Percentiles rank a stretch among this genome's conserved stretches.
Conservation (phyloP, 768 basidiomycete genomes). For the Krasilnikovozyma curviuscula region DNA sequence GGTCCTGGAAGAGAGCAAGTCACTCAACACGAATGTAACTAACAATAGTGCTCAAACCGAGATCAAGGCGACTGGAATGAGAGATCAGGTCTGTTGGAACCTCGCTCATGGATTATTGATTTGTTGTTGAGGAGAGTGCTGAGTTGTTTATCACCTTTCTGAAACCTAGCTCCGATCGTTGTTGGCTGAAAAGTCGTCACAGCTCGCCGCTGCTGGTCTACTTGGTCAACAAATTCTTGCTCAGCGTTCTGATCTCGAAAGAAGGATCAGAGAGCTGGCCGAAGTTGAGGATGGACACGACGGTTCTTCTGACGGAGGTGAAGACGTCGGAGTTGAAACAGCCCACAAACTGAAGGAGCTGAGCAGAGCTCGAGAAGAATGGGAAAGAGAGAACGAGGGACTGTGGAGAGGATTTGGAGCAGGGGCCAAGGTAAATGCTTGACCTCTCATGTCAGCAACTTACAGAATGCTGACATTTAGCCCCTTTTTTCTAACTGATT, state of each 20-base stretch:
- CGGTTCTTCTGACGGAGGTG: conserved; percentile 3
- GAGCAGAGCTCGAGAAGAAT: conserved; percentile 20
- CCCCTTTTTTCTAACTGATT: background rate
- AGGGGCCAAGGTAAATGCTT: conserved; percentile 18
- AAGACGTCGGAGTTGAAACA: conserved; percentile 18
- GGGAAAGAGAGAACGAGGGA: conserved; percentile 24
- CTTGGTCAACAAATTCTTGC: conserved; percentile 83
- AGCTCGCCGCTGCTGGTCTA: conserved; percentile 74
- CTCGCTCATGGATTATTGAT: no score
- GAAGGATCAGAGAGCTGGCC: conserved; percentile 54
- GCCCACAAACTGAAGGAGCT: conserved; percentile 18
- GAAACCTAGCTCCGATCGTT: conserved; percentile 36
- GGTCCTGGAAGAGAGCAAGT: no score
- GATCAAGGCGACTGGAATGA: no score
- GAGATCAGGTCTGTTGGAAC: no score
- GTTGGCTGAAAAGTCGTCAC: conserved; percentile 75
- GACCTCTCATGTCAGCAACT: conserved; percentile 2
- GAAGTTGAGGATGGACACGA: conserved; percentile 31
- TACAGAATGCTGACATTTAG: background rate
- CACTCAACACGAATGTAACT: no score
- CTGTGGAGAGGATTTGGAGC: conserved; percentile 17
- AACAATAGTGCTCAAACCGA: no score
- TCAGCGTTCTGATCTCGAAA: conserved; percentile 84
- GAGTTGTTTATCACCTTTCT: no score
- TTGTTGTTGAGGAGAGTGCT: no score